A percentile compares a stretch with the other conserved stretches of the same genome.
phyloP scores from a whole-genome alignment of 148 eudicot genomes.

The Hydrangea macrophylla region DNA sequence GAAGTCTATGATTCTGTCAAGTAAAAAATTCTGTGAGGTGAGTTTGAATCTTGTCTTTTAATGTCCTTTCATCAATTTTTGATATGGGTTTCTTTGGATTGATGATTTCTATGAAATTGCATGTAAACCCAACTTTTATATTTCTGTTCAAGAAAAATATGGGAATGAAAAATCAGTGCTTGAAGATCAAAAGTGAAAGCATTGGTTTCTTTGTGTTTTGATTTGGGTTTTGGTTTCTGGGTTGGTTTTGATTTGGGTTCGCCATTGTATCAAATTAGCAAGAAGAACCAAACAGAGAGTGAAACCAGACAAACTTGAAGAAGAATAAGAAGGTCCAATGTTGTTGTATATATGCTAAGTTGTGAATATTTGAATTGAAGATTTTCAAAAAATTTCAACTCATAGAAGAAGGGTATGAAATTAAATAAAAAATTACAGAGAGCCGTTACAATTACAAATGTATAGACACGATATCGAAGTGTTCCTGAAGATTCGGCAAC shows the following conservation, averaged over 20 bases:
- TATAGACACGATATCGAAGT: not conserved
- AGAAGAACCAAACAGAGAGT: not conserved
- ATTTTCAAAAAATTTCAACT: not conserved
- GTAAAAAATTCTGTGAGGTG: no score
- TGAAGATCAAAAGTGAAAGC: no score
- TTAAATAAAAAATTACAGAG: not conserved
- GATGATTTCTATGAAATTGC: no score
- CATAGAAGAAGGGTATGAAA: not conserved
- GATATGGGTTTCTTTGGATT: no score
- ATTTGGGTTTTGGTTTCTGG: slow-evolving; percentile 2
- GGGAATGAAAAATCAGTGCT: no score
- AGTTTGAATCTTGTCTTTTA: no score
- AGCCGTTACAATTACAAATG: slow-evolving; percentile 7
- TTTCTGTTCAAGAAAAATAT: no score
- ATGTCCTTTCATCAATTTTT: no score
- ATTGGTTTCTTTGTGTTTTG: slow-evolving; percentile 6
- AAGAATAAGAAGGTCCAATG: not conserved
- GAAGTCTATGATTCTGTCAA: no score
- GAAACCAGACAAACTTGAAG: not conserved
- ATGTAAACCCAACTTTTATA: no score
- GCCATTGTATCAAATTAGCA: slow-evolving; percentile 13
- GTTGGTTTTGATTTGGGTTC: slow-evolving; percentile 19
- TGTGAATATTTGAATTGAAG: not conserved
- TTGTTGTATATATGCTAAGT: not conserved
- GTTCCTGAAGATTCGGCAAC: not conserved